Conservation (phyloP, 805 yeast species). For the Ogataea chonburiensis region DNA sequence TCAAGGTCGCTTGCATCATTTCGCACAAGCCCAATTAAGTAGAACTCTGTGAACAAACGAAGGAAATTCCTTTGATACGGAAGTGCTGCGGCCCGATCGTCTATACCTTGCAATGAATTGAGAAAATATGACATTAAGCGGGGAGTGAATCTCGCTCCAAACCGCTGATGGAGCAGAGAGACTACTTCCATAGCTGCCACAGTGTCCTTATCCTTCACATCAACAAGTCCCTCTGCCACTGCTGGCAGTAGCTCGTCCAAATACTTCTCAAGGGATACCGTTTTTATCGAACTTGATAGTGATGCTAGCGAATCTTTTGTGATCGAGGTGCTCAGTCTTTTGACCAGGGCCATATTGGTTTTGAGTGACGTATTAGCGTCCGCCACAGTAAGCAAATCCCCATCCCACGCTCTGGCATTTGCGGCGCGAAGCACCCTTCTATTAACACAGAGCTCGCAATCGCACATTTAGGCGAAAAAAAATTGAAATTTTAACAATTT, state of each 20-base stretch:
- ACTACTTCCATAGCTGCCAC: conserved; percentile 63
- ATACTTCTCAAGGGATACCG: conserved; percentile 70
- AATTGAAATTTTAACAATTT: conserved; percentile 1
- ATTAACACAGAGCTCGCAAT: conserved; percentile 10
- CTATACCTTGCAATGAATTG: conserved; percentile 24
- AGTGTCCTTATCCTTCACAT: conserved; percentile 54
- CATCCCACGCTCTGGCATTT: conserved; percentile 55
- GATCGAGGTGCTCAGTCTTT: conserved; percentile 59
- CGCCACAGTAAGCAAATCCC: conserved; percentile 37
- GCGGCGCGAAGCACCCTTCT: conserved; percentile 36
- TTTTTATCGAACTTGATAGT: conserved; percentile 58
- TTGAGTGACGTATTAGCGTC: conserved; percentile 71
- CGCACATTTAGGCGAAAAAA: conserved; percentile 2
- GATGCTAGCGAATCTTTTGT: conserved; percentile 47
- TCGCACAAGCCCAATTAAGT: conserved; percentile 55
- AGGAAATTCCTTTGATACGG: conserved; percentile 46
- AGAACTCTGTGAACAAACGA: conserved; percentile 56
- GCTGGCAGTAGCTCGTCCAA: conserved; percentile 66
- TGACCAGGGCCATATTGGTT: conserved; percentile 77
- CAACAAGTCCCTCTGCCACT: conserved; percentile 58
- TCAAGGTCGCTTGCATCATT: conserved; percentile 40
- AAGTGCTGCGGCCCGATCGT: conserved; percentile 33
- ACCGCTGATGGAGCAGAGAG: conserved; percentile 76
- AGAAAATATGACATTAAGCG: conserved; percentile 42
- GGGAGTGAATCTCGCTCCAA: conserved; percentile 52